phyloP scores from a whole-genome alignment of 306 rosid species.

The Quercus cerris region DNA sequence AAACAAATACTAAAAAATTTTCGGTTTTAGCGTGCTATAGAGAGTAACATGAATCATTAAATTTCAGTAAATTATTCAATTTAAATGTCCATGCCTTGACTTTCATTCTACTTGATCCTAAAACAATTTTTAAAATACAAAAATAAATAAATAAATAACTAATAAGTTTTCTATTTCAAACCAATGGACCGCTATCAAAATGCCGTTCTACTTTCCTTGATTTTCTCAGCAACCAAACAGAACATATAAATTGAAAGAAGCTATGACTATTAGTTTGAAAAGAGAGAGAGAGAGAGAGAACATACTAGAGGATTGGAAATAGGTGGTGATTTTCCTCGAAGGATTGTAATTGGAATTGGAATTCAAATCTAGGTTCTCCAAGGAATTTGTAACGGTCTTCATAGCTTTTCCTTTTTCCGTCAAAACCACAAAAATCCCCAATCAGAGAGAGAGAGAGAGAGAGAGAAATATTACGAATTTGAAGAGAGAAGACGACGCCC shows the following conservation, averaged over 20 bases:
- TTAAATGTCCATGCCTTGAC: not conserved
- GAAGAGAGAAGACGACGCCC: not conserved
- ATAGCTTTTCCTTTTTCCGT: slow-evolving; percentile 62
- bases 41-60: slow-evolving; percentile 1
- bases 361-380: slow-evolving; percentile 56
- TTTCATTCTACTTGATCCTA: too few relatives aligned
- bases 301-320: slow-evolving; percentile 39
- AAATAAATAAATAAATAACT: too few relatives aligned
- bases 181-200: too few relatives aligned
- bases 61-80: not conserved
- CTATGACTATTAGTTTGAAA: not conserved
- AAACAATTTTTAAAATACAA: too few relatives aligned
- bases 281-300: not conserved
- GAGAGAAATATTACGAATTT: not conserved
- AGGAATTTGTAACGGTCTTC: slow-evolving; percentile 28
- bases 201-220: too few relatives aligned
- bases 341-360: slow-evolving; percentile 34
- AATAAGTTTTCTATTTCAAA: too few relatives aligned
- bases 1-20: not conserved
- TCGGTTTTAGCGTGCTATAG: not conserved
- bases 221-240: too few relatives aligned
- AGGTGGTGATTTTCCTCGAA: slow-evolving; percentile 1
- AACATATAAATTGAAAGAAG: not conserved
- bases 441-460: not conserved
- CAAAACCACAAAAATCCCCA: slow-evolving; percentile 14